Evolutionary conservation across 2,329 filamentous ascomycete genomes (phyloP), one percentile per base, ranked within the genome.

Genomic region (Colletotrichum sp.): DNA sequence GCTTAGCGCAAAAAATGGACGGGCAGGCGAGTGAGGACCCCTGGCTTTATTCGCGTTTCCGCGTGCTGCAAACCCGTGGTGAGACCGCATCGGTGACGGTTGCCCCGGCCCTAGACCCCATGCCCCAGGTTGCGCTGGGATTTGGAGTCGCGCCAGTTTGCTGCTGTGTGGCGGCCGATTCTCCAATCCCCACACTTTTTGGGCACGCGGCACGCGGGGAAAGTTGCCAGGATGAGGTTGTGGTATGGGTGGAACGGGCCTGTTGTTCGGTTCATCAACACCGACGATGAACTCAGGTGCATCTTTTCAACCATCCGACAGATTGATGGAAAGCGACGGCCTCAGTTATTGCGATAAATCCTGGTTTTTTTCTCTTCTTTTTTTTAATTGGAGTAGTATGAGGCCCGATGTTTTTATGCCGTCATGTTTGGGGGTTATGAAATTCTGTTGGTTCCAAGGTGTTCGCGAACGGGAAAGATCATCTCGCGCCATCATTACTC

Each of bases 141-240:
- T 74, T 39, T 59, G 55, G n/a, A 68, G 34, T 62, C 69, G 34
- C 34, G 55, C 62, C 63, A 62, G 65, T 59, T 32, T 36, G 69
- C n/a, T 36, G 69, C n/a, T 39, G 62, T 63, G 34, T 75, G 28
- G 62, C 21, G 49, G 16, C n/a, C 10, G 34, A 13, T 76, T 73
- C 74, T 73, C 59, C 74, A 74, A 74, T 65, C 74, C 28, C 64
- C 69, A 73, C 72, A 69, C 13, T 74, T 76, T 66, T 68, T 49
- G 34, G 26, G 24, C 55, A 64, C 63, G 73, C 44, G 63, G 70
- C 64, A 76, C 70, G 74, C 74, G 74, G 74, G 74, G 72, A 65
- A 69, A 65, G 32, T n/a, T 60, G 65, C 64, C 8, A 44, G 74
- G 74, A 59, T 64, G 57, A 49, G 66, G 32, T 28, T 16, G 68